Conservation (phyloP, 2,329 filamentous ascomycete species). For the Grosmannia huntii region DNA sequence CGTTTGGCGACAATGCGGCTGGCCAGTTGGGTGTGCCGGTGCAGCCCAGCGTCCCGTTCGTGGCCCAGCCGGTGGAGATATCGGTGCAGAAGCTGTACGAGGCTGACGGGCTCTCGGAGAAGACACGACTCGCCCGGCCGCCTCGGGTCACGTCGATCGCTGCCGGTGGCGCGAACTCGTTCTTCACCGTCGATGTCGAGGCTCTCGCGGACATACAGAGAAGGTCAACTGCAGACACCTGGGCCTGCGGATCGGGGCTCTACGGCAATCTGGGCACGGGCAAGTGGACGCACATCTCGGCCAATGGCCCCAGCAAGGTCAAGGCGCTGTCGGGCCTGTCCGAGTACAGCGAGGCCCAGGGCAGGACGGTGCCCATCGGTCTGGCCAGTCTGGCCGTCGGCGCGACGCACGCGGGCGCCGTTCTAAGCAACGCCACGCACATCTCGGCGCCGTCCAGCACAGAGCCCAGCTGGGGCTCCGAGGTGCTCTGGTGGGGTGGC, state of each 20-base stretch:
- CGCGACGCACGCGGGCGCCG: conserved; percentile 65
- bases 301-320: conserved; percentile 60
- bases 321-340: conserved; percentile 71
- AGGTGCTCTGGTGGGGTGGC: conserved; percentile 86
- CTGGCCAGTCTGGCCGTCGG: conserved; percentile 63
- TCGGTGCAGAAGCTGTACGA: conserved; percentile 61
- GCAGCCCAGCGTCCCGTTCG: conserved; percentile 43
- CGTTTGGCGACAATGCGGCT: conserved; percentile 80
- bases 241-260: conserved; percentile 78
- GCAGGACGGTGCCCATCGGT: conserved; percentile 63
- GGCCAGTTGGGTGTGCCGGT: conserved; percentile 85
- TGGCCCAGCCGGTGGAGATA: conserved; percentile 60
- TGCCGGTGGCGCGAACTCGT: conserved; percentile 78
- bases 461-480: conserved; percentile 77
- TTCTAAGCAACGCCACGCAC: conserved; percentile 70
- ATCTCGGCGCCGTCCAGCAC: conserved; percentile 42
- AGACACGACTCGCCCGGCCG: not conserved
- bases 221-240: conserved; percentile 55
- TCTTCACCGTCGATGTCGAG: conserved; percentile 71
- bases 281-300: conserved; percentile 77
- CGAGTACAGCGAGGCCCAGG: conserved; percentile 70
- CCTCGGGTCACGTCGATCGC: conserved; percentile 64
- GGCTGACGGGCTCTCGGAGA: not conserved
- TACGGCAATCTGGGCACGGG: conserved; percentile 73
- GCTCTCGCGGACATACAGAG: conserved; percentile 20